These are phyloP conservation scores for Ustilago shanxiensis DNA, from an alignment of 1,284 basidiomycete genomes.

Conservation along the genomic window DNA sequence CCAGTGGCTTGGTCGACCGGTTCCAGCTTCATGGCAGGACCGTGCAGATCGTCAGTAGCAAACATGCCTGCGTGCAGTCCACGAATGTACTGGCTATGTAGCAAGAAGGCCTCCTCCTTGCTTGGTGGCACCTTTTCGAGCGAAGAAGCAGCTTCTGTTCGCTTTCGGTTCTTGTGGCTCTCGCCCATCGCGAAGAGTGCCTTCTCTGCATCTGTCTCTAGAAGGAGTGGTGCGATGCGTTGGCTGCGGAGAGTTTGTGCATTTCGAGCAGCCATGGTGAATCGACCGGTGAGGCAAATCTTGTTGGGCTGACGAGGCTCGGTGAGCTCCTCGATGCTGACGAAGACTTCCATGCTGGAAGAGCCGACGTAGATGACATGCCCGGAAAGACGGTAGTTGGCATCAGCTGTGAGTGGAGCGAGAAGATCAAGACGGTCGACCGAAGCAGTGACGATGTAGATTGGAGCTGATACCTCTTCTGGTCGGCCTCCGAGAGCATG, in stretches of 20 bases:
- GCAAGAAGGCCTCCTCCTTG: constrained; percentile 66
- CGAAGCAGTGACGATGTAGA: constrained; percentile 71
- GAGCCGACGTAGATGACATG: constrained; percentile 62
- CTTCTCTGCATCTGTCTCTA: constrained; percentile 62
- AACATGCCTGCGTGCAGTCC: constrained; percentile 51
- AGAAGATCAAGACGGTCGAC: constrained; percentile 69
- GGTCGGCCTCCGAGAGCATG: constrained; percentile 69
- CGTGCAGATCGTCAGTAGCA: constrained; percentile 38
- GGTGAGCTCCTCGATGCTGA: constrained; percentile 68
- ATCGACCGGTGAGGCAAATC: constrained; percentile 69
- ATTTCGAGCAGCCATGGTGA: constrained; percentile 70
- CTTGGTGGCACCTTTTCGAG: constrained; percentile 68
- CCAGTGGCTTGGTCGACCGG: constrained; percentile 23
- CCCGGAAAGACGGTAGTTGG: constrained; percentile 60
- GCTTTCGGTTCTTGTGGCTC: constrained; percentile 67
- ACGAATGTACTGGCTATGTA: constrained; percentile 67
- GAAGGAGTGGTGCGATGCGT: constrained; percentile 58
- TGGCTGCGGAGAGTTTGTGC: constrained; percentile 59
- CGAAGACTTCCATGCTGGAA: constrained; percentile 70
- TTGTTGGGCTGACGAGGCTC: constrained; percentile 28
- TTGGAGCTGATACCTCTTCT: constrained; percentile 55
- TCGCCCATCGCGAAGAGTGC: constrained; percentile 67
- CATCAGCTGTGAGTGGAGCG: constrained; percentile 47
- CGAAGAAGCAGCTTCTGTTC: constrained; percentile 52
- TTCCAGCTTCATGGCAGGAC: constrained; percentile 17